Evolutionary conservation across 2,329 filamentous ascomycete species (phyloP).

Genomic region (Rutstroemia sp.): DNA sequence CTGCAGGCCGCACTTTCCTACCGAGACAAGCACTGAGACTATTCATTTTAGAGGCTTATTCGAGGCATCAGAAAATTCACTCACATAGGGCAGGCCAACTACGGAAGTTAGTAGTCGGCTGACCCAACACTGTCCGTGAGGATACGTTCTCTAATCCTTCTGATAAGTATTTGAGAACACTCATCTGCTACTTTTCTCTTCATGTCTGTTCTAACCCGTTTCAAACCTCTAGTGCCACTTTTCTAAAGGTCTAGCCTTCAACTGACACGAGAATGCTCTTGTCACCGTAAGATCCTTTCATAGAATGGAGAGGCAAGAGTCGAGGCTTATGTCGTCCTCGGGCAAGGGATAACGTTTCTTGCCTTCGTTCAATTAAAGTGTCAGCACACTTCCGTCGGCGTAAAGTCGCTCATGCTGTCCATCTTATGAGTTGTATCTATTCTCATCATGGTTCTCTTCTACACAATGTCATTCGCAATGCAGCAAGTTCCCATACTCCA

Average conservation of each 20-base stretch:
- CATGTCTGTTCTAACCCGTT: background rate
- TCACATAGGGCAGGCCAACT: background rate
- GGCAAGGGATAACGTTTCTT: too few relatives aligned
- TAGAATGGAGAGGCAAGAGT: too few relatives aligned
- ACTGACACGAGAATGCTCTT: background rate
- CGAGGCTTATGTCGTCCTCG: too few relatives aligned
- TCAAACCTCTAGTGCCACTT: background rate
- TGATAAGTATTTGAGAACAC: slow-evolving; percentile 1
- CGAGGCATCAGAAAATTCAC: background rate
- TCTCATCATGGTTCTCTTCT: too few relatives aligned
- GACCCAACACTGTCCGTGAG: background rate
- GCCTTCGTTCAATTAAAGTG: too few relatives aligned
- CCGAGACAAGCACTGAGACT: too few relatives aligned
- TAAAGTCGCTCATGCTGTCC: too few relatives aligned
- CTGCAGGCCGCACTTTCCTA: background rate
- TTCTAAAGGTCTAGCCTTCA: background rate
- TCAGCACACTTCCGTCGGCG: too few relatives aligned
- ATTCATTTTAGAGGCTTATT: background rate
- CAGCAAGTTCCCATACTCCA: too few relatives aligned
- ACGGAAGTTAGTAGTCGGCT: background rate
- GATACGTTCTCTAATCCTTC: background rate
- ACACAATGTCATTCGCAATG: too few relatives aligned
- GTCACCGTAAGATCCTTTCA: background rate
- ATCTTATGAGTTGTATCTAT: too few relatives aligned
- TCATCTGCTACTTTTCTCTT: background rate